Conservation (phyloP, 345 rosid genomes). For the Sapria himalayana region DNA sequence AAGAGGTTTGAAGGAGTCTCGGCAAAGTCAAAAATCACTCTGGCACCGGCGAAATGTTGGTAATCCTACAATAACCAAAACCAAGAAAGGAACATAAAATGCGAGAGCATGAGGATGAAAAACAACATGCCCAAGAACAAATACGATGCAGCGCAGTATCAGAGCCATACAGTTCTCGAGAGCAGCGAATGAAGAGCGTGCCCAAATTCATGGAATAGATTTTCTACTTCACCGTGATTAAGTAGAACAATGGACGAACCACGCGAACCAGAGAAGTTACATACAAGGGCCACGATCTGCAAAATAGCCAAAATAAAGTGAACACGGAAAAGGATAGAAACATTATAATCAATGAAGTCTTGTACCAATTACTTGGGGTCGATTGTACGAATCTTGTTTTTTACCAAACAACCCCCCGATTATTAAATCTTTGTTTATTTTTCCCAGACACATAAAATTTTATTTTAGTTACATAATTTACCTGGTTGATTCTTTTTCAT, state of each 20-base stretch:
- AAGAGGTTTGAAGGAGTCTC: slow-evolving; percentile 87
- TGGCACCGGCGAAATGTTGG: slow-evolving; percentile 90
- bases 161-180: slow-evolving; percentile 60
- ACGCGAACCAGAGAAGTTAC: slow-evolving; percentile 43
- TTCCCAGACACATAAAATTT: too few relatives aligned
- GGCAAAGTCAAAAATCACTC: slow-evolving; percentile 85
- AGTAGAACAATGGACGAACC: slow-evolving; percentile 46
- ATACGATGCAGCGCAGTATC: slow-evolving; percentile 6
- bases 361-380: too few relatives aligned
- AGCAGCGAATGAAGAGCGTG: slow-evolving; percentile 87
- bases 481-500: too few relatives aligned
- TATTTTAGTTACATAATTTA: too few relatives aligned
- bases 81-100: too few relatives aligned
- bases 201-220: slow-evolving; percentile 90
- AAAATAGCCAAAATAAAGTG: slow-evolving; percentile 7
- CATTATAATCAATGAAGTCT: background rate
- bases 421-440: too few relatives aligned
- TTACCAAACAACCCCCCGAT: too few relatives aligned
- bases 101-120: too few relatives aligned
- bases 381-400: too few relatives aligned
- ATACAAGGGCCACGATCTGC: slow-evolving; percentile 85
- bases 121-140: too few relatives aligned
- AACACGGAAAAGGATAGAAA: background rate
- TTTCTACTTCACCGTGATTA: slow-evolving; percentile 76
- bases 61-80: slow-evolving; percentile 45